Evolutionary conservation across 306 rosid species (phyloP).

Genomic region (Canavalia gladiata): DNA sequence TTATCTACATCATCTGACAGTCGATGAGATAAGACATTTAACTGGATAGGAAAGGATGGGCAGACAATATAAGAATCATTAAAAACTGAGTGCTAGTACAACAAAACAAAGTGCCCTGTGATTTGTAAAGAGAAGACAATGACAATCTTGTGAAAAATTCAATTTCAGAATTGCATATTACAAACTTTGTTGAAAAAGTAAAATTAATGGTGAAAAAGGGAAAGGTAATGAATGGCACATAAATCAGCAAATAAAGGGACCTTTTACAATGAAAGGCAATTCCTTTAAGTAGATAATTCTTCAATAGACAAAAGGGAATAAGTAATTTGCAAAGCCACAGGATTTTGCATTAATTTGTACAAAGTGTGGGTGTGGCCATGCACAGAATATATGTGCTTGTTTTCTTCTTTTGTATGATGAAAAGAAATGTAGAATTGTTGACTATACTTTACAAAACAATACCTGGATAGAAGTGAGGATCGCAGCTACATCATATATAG

Average conservation of each 20-base stretch:
- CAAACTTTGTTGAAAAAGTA: neutral
- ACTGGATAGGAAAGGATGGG: neutral
- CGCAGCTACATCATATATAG: constrained; percentile 75
- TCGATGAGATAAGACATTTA: neutral
- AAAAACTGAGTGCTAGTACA: neutral
- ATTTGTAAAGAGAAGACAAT: constrained; percentile 5
- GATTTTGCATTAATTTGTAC: neutral
- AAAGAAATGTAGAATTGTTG: constrained; percentile 27
- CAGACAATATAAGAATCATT: constrained; percentile 4
- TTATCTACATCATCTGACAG: neutral
- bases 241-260: constrained; percentile 19
- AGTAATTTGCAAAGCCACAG: neutral
- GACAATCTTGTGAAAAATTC: neutral
- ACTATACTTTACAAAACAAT: constrained; percentile 12
- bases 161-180: constrained; percentile 12
- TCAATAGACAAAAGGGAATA: neutral
- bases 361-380: neutral
- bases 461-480: constrained; percentile 76
- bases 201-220: no score
- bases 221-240: neutral
- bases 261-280: neutral
- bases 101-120: neutral
- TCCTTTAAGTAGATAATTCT: constrained; percentile 6
- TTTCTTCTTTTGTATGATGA: constrained; percentile 8
- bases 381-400: neutral